A percentile compares a stretch with the other conserved stretches of the same genome.
phyloP scores from a whole-genome alignment of 129 eudicot genomes.

The Centella asiatica region DNA sequence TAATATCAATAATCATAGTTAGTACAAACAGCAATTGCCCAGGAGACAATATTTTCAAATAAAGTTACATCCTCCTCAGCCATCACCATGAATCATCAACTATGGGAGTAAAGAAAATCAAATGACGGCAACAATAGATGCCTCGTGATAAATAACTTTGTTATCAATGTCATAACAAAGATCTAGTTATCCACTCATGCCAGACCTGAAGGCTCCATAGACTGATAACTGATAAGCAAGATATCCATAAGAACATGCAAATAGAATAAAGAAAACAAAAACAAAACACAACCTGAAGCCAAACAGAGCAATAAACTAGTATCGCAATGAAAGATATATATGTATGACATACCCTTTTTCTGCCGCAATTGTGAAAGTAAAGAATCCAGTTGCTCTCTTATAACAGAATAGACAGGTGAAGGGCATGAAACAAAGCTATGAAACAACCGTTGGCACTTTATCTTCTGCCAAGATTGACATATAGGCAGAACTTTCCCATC shows the following conservation, averaged over 20 bases:
- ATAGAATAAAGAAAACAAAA: slow-evolving; percentile 3
- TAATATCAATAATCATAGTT: not conserved
- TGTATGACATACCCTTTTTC: slow-evolving; percentile 38
- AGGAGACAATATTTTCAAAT: not conserved
- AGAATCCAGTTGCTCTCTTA: slow-evolving; percentile 42
- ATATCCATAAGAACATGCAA: not conserved
- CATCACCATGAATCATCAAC: not conserved
- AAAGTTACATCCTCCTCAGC: not conserved
- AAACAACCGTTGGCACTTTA: slow-evolving; percentile 63
- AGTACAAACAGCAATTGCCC: not conserved
- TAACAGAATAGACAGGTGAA: slow-evolving; percentile 54
- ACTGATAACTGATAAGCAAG: not conserved
- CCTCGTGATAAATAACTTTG: not conserved
- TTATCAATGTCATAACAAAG: not conserved
- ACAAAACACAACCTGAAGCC: not conserved
- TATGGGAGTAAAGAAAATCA: not conserved
- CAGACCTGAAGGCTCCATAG: no score
- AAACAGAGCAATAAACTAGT: not conserved
- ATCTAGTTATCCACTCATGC: not conserved
- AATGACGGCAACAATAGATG: not conserved
- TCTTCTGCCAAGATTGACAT: slow-evolving; percentile 81
- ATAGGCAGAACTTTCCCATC: slow-evolving; percentile 70
- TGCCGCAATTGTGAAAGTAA: slow-evolving; percentile 38
- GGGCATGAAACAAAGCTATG: slow-evolving; percentile 79
- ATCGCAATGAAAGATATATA: not conserved